Evolutionary conservation across 1,284 basidiomycete species (phyloP).

Genomic region (Naganishia cerealis): DNA sequence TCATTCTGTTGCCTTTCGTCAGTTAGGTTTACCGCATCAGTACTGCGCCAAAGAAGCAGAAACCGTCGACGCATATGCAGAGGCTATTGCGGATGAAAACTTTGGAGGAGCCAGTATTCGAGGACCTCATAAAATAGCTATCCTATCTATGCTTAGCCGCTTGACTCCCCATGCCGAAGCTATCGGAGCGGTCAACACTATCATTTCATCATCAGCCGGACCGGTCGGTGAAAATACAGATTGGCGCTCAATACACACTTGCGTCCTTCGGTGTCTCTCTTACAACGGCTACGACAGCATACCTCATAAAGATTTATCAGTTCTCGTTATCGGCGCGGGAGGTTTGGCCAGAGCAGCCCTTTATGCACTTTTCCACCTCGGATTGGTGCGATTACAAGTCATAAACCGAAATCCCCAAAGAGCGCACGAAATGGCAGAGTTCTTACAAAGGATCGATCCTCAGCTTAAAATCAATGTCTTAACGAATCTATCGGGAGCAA

Average conservation of each 20-base stretch:
- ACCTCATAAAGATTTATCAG: slow-evolving; percentile 51
- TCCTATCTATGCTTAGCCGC: slow-evolving; percentile 70
- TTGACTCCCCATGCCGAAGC: slow-evolving; percentile 70
- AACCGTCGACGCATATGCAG: slow-evolving; percentile 63
- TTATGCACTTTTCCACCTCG: slow-evolving; percentile 71
- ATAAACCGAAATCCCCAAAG: slow-evolving; percentile 68
- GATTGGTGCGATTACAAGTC: slow-evolving; percentile 69
- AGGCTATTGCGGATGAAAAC: slow-evolving; percentile 63
- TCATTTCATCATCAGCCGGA: slow-evolving; percentile 61
- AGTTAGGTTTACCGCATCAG: slow-evolving; percentile 73
- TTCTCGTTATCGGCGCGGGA: slow-evolving; percentile 78
- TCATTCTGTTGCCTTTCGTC: slow-evolving; percentile 78
- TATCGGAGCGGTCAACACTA: slow-evolving; percentile 85
- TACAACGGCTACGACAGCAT: slow-evolving; percentile 28
- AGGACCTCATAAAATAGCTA: slow-evolving; percentile 79
- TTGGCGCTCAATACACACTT: slow-evolving; percentile 73
- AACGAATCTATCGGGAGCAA: neutral
- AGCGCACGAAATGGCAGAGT: slow-evolving; percentile 25
- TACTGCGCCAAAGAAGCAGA: slow-evolving; percentile 74
- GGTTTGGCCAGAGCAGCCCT: slow-evolving; percentile 83
- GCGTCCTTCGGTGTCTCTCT: slow-evolving; percentile 48
- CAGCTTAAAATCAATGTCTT: slow-evolving; percentile 27
- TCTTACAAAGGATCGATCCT: slow-evolving; percentile 26
- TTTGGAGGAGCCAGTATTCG: slow-evolving; percentile 93
- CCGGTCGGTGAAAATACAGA: slow-evolving; percentile 84